Base-by-base conservation (phyloP, 495 filamentous ascomycete genomes). In the Parathielavia hyrcaniae region DNA sequence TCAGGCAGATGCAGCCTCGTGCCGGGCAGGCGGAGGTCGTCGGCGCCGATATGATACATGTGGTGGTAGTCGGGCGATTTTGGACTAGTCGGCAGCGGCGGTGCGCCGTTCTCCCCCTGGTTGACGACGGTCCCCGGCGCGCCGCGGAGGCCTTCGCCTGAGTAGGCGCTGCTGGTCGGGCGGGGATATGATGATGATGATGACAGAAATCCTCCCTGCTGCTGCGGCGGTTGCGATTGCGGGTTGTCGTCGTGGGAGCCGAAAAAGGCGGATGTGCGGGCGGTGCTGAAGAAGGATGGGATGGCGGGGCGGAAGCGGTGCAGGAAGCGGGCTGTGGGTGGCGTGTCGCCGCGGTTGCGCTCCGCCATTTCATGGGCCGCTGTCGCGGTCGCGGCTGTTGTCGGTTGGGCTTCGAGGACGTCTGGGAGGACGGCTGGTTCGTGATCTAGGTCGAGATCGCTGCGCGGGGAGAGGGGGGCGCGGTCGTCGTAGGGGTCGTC, bases 41-140 rank as follows among this genome's bases (percentile, higher is more conserved):
- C 66, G 32, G 69, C 57, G 0, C 67, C 67, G 5, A 77, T 59
- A 12, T 68, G 55, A 41, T 71, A 69, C 4, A 68, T 50, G 30
- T 71, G 70, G 0, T 64, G 50, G 30, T 71, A 71, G 0, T 64
- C 60, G 0, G 77, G 73, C 3, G 71, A 68, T 61, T 81, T 80
- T 30, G 75, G 76, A 5, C 39, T 74, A 64, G 16, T 26, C 14
- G 1, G 14, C 20, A 19, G 13, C 7, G 17, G 36, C 19, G 12
- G 32, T 35, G 5, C 48, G 43, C 17, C 57, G 16, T 64, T 62
- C 22, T 41, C 12, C n/a, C n/a, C n/a, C n/a, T n/a, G n/a, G 36
- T 52, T 52, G 13, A 62, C 46, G 10, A 68, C 64, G 1, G 67
- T 68, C 11, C 35, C 63, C 0, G 65, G 65, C 17, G 67, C 53